phyloP scores from a whole-genome alignment of 2,329 filamentous ascomycete species.

The Verticillium albo-atrum region DNA sequence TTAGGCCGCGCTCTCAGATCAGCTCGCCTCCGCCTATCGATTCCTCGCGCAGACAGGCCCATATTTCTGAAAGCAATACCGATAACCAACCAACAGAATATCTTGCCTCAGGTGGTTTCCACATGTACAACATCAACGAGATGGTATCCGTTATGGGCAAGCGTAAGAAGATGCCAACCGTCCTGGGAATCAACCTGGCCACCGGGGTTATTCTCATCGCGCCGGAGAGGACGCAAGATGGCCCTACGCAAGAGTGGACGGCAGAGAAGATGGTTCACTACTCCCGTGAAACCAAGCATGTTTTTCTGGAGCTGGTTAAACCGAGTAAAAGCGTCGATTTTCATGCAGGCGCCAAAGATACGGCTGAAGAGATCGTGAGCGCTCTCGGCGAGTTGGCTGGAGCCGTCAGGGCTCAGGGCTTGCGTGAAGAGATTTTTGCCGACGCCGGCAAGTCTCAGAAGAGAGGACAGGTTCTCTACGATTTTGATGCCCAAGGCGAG shows the following conservation, averaged over 20 bases:
- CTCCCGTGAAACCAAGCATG: constrained; percentile 95
- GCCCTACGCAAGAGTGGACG: constrained; percentile 85
- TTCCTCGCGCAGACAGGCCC: constrained; percentile 14
- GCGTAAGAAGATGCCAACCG: constrained; percentile 98
- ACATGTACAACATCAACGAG: constrained; percentile 95
- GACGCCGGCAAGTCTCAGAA: constrained; percentile 66
- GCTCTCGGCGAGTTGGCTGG: constrained; percentile 87
- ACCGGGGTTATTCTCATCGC: constrained; percentile 88
- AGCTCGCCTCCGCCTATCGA: constrained; percentile 16
- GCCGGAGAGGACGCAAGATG: constrained; percentile 78
- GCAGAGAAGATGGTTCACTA: constrained; percentile 96
- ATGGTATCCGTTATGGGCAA: constrained; percentile 97
- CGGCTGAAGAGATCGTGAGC: constrained; percentile 86
- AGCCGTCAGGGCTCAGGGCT: constrained; percentile 73
- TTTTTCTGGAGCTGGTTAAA: constrained; percentile 87
- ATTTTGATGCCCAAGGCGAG: constrained; percentile 94
- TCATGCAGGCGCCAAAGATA: constrained; percentile 95
- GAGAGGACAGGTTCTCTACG: constrained; percentile 84
- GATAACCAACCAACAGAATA: background rate
- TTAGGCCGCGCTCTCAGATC: constrained; percentile 20
- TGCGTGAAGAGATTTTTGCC: constrained; percentile 82
- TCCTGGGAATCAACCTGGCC: constrained; percentile 84
- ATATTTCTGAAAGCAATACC: background rate
- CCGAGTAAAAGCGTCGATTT: constrained; percentile 96
- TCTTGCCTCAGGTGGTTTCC: constrained; percentile 67